These are phyloP conservation scores for Aspergillus cejpii DNA, from an alignment of 2,329 filamentous ascomycete species.

Conservation along the genomic window DNA sequence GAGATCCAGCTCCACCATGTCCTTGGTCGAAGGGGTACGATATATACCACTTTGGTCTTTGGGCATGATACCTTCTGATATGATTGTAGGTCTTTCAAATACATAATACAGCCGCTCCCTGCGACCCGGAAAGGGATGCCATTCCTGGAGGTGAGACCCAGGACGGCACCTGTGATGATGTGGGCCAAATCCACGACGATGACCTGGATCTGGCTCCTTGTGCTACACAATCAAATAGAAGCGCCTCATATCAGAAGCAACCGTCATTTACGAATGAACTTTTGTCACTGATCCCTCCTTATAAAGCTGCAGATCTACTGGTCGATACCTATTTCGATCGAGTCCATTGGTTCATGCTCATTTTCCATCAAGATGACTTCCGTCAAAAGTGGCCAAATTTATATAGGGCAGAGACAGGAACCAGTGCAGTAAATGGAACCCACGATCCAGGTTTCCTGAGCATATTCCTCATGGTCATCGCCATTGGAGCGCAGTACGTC, in stretches of 20 bases:
- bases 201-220: too few species aligned
- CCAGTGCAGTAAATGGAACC: neutral
- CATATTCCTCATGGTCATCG: conserved; percentile 21
- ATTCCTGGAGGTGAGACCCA: conserved; percentile 12
- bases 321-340: conserved; percentile 37
- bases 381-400: conserved; percentile 15
- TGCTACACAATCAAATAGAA: neutral
- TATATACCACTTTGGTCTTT: too few species aligned
- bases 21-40: conserved; percentile 16
- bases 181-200: too few species aligned
- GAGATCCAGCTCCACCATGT: conserved; percentile 20
- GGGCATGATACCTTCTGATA: too few species aligned
- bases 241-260: neutral
- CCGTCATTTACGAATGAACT: conserved; percentile 9
- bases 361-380: conserved; percentile 35
- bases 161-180: neutral
- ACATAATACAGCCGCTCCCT: conserved; percentile 9
- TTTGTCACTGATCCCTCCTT: conserved; percentile 16
- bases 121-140: conserved; percentile 9
- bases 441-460: conserved; percentile 13
- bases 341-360: conserved; percentile 38
- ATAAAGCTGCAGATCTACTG: conserved; percentile 21
- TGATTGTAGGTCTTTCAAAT: conserved; percentile 14
- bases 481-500: conserved; percentile 20
- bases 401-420: conserved; percentile 5